Evolutionary conservation across 768 basidiomycete species (phyloP).

Genomic region (Candolleomyces efflorescens): DNA sequence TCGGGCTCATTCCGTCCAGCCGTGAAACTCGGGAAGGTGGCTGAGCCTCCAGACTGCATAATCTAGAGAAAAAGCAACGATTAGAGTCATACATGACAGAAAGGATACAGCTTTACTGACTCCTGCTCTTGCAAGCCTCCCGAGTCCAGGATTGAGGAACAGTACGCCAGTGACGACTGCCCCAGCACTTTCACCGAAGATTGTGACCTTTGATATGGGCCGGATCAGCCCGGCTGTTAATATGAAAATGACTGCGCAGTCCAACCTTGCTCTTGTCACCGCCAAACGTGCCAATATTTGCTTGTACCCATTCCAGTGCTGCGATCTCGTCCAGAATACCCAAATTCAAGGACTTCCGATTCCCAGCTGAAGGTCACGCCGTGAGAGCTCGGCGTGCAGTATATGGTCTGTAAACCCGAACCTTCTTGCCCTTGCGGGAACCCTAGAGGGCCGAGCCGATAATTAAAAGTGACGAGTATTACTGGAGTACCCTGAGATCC

Average conservation of each 20-base stretch:
- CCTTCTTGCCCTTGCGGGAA: conserved; percentile 38
- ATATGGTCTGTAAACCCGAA: conserved; percentile 25
- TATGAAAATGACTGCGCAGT: no score
- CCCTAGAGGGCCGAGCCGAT: conserved; percentile 45
- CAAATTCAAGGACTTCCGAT: conserved; percentile 36
- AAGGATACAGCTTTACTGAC: conserved; percentile 5
- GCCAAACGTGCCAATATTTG: conserved; percentile 56
- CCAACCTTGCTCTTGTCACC: conserved; percentile 38
- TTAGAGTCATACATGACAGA: no score
- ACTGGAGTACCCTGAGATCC: conserved; percentile 36
- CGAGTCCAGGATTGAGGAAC: conserved; percentile 29
- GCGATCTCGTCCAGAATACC: conserved; percentile 41
- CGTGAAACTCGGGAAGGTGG: conserved; percentile 25
- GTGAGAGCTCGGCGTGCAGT: conserved; percentile 25
- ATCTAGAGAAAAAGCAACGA: conserved; percentile 23
- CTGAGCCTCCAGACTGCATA: conserved; percentile 38
- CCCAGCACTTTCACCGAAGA: conserved; percentile 26
- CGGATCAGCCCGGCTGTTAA: not conserved
- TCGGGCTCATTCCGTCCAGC: conserved; percentile 27
- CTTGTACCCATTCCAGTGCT: conserved; percentile 53
- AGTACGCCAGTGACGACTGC: conserved; percentile 24
- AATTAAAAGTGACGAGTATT: conserved; percentile 36
- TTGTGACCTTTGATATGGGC: conserved; percentile 25
- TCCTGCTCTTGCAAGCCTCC: conserved; percentile 31
- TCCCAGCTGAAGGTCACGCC: conserved; percentile 21